Conservation (phyloP, 345 rosid species). For the Populus alba region DNA sequence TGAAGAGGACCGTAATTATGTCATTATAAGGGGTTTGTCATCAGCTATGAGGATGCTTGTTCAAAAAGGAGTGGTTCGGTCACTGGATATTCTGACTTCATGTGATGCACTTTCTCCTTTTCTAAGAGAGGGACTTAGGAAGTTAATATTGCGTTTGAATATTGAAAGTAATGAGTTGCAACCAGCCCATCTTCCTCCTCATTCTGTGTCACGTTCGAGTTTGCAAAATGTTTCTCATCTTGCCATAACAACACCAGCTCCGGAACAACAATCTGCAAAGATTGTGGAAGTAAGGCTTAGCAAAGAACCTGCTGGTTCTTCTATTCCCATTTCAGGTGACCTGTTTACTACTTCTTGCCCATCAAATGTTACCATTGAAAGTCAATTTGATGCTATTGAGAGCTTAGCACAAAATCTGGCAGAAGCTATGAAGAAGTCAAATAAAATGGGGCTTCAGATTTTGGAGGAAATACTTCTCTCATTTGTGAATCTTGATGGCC, state of each 20-base stretch:
- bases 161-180: constrained; percentile 23
- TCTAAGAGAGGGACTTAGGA: constrained; percentile 51
- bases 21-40: constrained; percentile 49
- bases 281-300: constrained; percentile 13
- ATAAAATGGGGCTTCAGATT: constrained; percentile 19
- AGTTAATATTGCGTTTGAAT: constrained; percentile 34
- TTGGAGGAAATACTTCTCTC: constrained; percentile 41
- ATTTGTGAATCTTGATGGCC: constrained; percentile 22
- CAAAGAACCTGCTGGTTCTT: constrained; percentile 16
- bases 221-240: constrained; percentile 18
- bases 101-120: constrained; percentile 44
- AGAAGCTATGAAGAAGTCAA: constrained; percentile 23
- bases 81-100: constrained; percentile 45
- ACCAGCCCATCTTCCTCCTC: constrained; percentile 20
- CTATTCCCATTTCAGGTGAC: constrained; percentile 17
- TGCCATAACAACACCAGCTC: constrained; percentile 15
- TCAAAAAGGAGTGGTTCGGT: constrained; percentile 56
- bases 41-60: constrained; percentile 54
- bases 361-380: constrained; percentile 3
- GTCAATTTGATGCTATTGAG: constrained; percentile 20
- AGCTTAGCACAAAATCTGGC: constrained; percentile 31
- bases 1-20: constrained; percentile 42
- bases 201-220: constrained; percentile 5
- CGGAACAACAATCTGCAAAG: constrained; percentile 9
- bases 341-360: constrained; percentile 12